Percentiles rank a stretch among this genome's conserved stretches.
Evolutionary conservation across 208 protist species (phyloP).

Genomic region (Naegleria fowleri): DNA sequence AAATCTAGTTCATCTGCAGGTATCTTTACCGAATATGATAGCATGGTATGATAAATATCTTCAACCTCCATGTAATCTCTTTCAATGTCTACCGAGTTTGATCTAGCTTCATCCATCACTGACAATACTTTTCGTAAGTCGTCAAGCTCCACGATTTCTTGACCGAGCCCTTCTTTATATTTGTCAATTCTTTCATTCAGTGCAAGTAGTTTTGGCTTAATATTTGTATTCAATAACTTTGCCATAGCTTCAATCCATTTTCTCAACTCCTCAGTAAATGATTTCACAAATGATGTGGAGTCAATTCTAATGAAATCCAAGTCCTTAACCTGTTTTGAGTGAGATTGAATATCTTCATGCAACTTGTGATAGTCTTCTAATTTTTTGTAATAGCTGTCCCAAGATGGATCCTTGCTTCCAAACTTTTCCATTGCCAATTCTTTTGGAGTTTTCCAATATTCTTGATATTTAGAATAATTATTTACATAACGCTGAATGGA

Average conservation of each 20-base stretch:
- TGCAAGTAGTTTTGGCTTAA: conserved; percentile 65
- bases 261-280: conserved; percentile 77
- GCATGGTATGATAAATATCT: conserved; percentile 86
- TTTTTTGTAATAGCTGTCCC: conserved; percentile 88
- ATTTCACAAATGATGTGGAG: conserved; percentile 72
- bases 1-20: conserved; percentile 64
- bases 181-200: conserved; percentile 62
- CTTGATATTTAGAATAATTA: conserved; percentile 61
- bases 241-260: conserved; percentile 87
- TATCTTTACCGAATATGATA: conserved; percentile 77
- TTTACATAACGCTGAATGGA: conserved; percentile 80
- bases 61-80: conserved; percentile 81
- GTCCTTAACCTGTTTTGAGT: conserved; percentile 69
- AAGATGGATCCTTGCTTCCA: conserved; percentile 80
- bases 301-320: conserved; percentile 90
- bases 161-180: conserved; percentile 73
- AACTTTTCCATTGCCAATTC: conserved; percentile 87
- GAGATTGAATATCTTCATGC: conserved; percentile 72
- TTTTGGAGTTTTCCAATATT: conserved; percentile 80
- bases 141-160: conserved; percentile 81
- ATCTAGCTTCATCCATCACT: conserved; percentile 78
- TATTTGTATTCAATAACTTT: conserved; percentile 78
- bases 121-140: conserved; percentile 89
- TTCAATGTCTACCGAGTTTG: conserved; percentile 80
- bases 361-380: conserved; percentile 87